A percentile compares a stretch with the other conserved stretches of the same genome.
These are phyloP conservation scores for Debaryomyces sp. DNA, from an alignment of 1,139 yeast species.

Conservation along the genomic window DNA sequence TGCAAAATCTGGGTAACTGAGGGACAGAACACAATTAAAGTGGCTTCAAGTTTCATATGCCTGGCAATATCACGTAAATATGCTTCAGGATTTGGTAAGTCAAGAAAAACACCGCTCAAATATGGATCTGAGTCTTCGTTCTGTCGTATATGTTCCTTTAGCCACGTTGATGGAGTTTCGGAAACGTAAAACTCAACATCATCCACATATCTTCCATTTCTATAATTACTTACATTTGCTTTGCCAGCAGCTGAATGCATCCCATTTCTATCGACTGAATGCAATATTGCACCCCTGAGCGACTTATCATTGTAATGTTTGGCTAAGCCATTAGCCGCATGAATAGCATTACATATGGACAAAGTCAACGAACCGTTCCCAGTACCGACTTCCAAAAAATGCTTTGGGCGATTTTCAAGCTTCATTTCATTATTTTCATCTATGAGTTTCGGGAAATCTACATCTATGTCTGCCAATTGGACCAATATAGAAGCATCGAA, in stretches of 20 bases:
- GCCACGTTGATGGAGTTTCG: constrained; percentile 1
- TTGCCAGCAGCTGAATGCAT: neutral
- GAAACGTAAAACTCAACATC: constrained; percentile 2
- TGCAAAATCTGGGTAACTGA: constrained; percentile 4
- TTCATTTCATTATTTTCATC: neutral
- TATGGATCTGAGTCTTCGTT: neutral
- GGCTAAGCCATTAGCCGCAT: constrained; percentile 5
- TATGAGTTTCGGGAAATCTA: neutral
- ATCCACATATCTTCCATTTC: neutral
- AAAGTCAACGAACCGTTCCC: constrained; percentile 4
- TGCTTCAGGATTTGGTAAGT: constrained; percentile 1
- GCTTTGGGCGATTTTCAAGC: constrained; percentile 1
- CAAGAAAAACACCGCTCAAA: constrained; percentile 5
- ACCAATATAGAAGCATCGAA: constrained; percentile 4
- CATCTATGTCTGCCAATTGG: constrained; percentile 2
- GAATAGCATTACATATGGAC: constrained; percentile 5
- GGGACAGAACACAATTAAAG: constrained; percentile 2
- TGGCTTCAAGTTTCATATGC: constrained; percentile 4
- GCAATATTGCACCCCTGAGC: neutral
- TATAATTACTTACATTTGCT: neutral
- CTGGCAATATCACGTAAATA: constrained; percentile 1
- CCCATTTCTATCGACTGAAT: neutral
- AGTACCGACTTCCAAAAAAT: constrained; percentile 3
- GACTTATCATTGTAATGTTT: constrained; percentile 1
- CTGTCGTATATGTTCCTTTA: neutral